Percentiles rank a stretch among this genome's conserved stretches.
phyloP scores from a whole-genome alignment of 371 early-diverging fungal genomes.

The Fennellomyces sp. region DNA sequence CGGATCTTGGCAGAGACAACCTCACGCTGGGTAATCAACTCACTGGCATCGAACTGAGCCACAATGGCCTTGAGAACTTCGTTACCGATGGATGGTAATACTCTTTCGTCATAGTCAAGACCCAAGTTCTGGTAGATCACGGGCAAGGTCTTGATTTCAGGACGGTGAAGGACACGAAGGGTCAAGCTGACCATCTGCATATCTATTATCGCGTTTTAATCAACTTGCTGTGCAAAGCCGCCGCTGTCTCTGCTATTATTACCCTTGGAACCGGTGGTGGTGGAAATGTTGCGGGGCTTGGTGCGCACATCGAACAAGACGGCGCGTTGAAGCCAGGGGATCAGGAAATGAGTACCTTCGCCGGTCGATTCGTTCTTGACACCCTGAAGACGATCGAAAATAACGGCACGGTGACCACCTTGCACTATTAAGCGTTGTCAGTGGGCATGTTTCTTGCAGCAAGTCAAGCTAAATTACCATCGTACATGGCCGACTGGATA shows the following conservation, averaged over 20 bases:
- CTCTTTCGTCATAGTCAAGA: conserved; percentile 96
- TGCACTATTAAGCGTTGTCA: conserved; percentile 63
- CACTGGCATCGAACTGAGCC: conserved; percentile 97
- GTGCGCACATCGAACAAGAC: conserved; percentile 88
- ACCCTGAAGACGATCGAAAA: conserved; percentile 95
- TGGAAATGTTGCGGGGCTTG: conserved; percentile 95
- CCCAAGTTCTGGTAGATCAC: conserved; percentile 92
- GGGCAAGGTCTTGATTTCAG: conserved; percentile 78
- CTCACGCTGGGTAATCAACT: conserved; percentile 98
- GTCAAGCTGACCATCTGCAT: conserved; percentile 96
- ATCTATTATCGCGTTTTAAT: conserved; percentile 26
- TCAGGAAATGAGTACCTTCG: conserved; percentile 97
- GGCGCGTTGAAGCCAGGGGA: conserved; percentile 91
- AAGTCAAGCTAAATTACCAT: conserved; percentile 66
- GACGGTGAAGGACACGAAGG: conserved; percentile 93
- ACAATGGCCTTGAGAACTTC: conserved; percentile 98
- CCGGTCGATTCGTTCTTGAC: conserved; percentile 78
- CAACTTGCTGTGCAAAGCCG: neutral
- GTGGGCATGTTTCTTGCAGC: neutral
- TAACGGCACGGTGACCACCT: conserved; percentile 96
- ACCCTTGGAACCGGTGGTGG: conserved; percentile 84
- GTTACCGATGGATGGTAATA: conserved; percentile 97
- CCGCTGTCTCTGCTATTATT: neutral
- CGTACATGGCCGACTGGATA: conserved; percentile 87
- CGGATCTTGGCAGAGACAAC: conserved; percentile 93